phyloP scores from a whole-genome alignment of 495 filamentous ascomycete genomes.

The Trichoderma orchidacearum region DNA sequence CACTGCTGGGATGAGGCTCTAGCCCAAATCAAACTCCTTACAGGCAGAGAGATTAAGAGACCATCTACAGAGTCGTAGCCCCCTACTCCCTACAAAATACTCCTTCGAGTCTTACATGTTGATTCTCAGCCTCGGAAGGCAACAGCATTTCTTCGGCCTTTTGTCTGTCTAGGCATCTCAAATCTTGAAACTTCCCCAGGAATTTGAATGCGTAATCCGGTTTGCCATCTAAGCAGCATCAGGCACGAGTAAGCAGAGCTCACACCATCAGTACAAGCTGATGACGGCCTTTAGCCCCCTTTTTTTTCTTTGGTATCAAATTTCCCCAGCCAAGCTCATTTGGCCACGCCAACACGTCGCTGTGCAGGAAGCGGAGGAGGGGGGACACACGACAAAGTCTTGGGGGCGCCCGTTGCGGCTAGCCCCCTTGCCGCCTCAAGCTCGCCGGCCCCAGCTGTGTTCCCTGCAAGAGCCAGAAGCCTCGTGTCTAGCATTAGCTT shows the following conservation, averaged over 20 bases:
- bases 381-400: neutral
- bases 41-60: neutral
- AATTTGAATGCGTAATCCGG: neutral
- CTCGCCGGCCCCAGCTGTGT: neutral
- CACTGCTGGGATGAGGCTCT: neutral
- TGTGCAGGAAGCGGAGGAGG: neutral
- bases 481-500: neutral
- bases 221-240: neutral
- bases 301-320: neutral
- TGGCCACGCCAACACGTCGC: neutral
- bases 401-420: neutral
- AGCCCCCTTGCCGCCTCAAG: neutral
- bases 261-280: neutral
- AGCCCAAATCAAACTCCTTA: neutral
- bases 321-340: neutral
- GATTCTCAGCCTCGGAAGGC: neutral
- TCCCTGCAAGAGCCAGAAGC: too few species aligned
- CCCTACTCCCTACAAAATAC: too few species aligned
- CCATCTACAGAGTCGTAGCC: too few species aligned
- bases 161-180: neutral
- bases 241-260: neutral
- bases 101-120: too few species aligned
- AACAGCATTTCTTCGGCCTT: neutral
- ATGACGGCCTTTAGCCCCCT: neutral
- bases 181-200: neutral